These are phyloP conservation scores for Thalassiosira livingstoniorum DNA, from an alignment of 352 stramenopile genomes.

Conservation along the genomic window DNA sequence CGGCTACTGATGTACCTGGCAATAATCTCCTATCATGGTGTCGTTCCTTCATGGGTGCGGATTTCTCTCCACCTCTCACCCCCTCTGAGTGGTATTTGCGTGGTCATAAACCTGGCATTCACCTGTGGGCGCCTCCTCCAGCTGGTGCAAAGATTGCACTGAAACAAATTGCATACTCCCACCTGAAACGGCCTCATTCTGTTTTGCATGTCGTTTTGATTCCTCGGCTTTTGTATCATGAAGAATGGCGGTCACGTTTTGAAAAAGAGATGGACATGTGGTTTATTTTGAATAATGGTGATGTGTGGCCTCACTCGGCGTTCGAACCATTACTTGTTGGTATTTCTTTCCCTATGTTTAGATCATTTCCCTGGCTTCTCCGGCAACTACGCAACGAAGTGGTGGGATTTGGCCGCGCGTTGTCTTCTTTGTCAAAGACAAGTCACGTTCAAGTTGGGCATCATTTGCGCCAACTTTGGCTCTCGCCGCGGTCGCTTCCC, in stretches of 20 bases:
- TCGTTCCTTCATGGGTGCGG: too few species aligned
- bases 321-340: slow-evolving; percentile 37
- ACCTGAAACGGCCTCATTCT: background rate
- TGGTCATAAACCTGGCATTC: too few species aligned
- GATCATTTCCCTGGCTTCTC: slow-evolving; percentile 22
- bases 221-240: slow-evolving; percentile 11
- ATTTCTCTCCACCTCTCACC: too few species aligned
- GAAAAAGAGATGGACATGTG: slow-evolving; percentile 19
- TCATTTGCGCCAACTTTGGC: slow-evolving; percentile 25
- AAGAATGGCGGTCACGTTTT: slow-evolving; percentile 17
- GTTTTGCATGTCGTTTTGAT: slow-evolving; percentile 10
- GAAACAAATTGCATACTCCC: background rate
- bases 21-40: too few species aligned
- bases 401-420: slow-evolving; percentile 33
- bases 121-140: too few species aligned
- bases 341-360: slow-evolving; percentile 34
- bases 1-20: too few species aligned
- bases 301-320: slow-evolving; percentile 18
- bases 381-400: slow-evolving; percentile 2
- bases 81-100: too few species aligned
- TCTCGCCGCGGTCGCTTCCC: slow-evolving; percentile 6
- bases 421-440: slow-evolving; percentile 24
- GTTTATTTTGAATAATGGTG: slow-evolving; percentile 9
- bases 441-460: slow-evolving; percentile 27
- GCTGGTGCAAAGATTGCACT: slow-evolving; percentile 8